Evolutionary conservation across 306 rosid species (phyloP), one percentile per base, ranked within the genome.

Genomic region (Potentilla sterilis): DNA sequence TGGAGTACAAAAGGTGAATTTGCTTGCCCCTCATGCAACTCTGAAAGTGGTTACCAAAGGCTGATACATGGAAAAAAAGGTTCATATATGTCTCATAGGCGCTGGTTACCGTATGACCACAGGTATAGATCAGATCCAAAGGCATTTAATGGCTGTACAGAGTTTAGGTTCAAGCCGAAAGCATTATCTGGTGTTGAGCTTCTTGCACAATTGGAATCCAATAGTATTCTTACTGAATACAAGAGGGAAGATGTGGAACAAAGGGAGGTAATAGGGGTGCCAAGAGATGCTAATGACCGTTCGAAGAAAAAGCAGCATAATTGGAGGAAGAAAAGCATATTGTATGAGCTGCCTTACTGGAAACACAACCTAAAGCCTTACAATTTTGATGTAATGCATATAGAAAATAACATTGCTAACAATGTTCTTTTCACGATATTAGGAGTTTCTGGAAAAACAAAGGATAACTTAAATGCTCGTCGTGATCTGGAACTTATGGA

Each of bases 341-440:
- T 66, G 2, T 66, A 16, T 66, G 61, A 72, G 12, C 22, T 72
- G 0, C 66, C 66, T 12, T 54, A 72, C 19, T 72, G 37, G 65
- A 4, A 19, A 38, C 6, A 72, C 9, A 72, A 72, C 41, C 24
- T 51, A 9, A 35, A 54, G 3, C 34, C 6, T n/a, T 66, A 72
- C 41, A 51, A 57, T 5, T 37, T 75, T 32, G 69, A 77, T 69
- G 64, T 77, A 46, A 77, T 77, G 61, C 75, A 69, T 18, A 6
- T 72, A 32, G 66, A 72, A 1, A 54, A 72, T 8, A 72, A 71
- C 52, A 35, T 71, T 1, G 55, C 21, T 57, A 67, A 72, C 12
- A 73, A 55, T n/a, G 46, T 38, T 55, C 38, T 77, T 35, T 37
- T 54, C 13, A 78, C 63, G 13, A 13, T 78, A 62, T 35, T 78